A percentile compares a stretch with the other conserved stretches of the same genome.
phyloP scores from a whole-genome alignment of 768 basidiomycete genomes.

The Cystobasidium ongulense region DNA sequence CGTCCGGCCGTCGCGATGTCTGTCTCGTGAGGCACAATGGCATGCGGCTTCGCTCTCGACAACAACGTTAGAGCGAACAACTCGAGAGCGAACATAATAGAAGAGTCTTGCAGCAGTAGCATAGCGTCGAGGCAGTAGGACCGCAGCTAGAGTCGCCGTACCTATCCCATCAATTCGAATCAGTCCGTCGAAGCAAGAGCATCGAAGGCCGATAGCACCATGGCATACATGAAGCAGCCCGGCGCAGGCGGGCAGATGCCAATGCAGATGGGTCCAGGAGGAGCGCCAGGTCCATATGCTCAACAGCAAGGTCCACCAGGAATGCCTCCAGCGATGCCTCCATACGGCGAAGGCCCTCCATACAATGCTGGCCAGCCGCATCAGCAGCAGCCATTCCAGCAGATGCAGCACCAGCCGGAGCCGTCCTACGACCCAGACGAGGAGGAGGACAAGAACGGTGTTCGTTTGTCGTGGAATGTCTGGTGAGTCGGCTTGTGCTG shows the following conservation, averaged over 20 bases:
- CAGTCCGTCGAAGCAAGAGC: not conserved
- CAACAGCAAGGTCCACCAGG: not conserved
- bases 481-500: constrained; percentile 50
- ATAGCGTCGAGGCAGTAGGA: not conserved
- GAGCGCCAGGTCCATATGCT: not conserved
- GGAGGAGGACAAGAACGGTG: constrained; percentile 92
- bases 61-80: too few relatives aligned
- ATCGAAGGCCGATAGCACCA: not conserved
- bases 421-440: constrained; percentile 69
- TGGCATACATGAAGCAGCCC: constrained; percentile 28
- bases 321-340: constrained; percentile 1
- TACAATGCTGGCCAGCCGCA: constrained; percentile 7
- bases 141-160: not conserved
- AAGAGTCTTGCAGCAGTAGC: not conserved
- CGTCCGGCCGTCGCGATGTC: too few relatives aligned
- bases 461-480: constrained; percentile 95
- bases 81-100: too few relatives aligned
- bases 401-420: constrained; percentile 14
- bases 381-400: constrained; percentile 7
- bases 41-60: too few relatives aligned
- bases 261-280: not conserved
- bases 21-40: too few relatives aligned
- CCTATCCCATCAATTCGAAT: not conserved
- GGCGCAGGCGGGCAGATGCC: not conserved
- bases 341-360: not conserved